Evolutionary conservation across 23 red algal genomes (phyloP), one percentile per base, ranked within the genome.

Genomic region (Chondrus crispus): DNA sequence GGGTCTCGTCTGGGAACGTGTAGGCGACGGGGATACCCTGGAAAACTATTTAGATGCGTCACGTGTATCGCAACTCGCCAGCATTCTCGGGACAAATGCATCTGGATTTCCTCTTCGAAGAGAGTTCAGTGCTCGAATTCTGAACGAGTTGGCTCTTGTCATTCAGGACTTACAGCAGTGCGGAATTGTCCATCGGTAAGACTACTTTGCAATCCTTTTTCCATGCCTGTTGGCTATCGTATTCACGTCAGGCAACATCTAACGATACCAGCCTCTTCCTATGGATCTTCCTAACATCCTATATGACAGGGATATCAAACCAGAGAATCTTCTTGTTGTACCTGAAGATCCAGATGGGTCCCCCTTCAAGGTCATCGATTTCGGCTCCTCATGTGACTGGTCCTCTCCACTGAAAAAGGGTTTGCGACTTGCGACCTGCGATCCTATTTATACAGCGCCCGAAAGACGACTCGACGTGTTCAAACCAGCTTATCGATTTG

Each of bases 321-420:
- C 95, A 36, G 88, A 84, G 38, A 97, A 97, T 36, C 55, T 97
- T 9, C 72, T 90, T 43, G 72, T 97, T 19, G 89, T 91, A 62
- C 90, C 75, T 45, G 85, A 58, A 24, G 55, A 82, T 42, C 3
- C 54, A 43, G 48, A 57, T 30, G 85, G 64, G 51, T 18, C 76
- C 28, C 77, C 93, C 18, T 54, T 91, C 28, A 84, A 79, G 62
- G 79, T 70, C 18, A 97, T 97, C 73, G 95, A 97, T 80, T 97
- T 97, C 47, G 95, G 95, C 26, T 89, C 82, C 2, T 85, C 89
- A 26, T 93, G 89, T 71, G 95, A 97, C 43, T 97, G 95, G 95
- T 47, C 55, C 30, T 58, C 82, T 20, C 72, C 80, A 2, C 88
- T 93, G 38, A 97, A 97, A 63, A 88, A 85, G 46, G 95, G 95